Conservation (phyloP, 805 yeast species). For the Myxozyma vanderwaltii region DNA sequence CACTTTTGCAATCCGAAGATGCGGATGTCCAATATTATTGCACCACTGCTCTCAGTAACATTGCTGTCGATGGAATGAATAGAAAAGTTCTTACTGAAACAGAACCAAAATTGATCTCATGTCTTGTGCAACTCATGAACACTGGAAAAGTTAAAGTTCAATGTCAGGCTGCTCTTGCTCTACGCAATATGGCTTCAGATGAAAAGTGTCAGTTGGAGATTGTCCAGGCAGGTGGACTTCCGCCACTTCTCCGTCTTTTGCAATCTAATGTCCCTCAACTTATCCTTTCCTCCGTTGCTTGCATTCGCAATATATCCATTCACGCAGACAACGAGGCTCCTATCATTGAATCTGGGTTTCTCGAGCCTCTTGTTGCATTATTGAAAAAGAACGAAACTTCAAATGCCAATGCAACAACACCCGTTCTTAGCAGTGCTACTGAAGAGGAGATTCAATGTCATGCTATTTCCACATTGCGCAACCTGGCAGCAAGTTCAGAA, state of each 20-base stretch:
- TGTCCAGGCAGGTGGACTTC: conserved; percentile 92
- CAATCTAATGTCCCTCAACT: conserved; percentile 85
- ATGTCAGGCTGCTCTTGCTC: conserved; percentile 96
- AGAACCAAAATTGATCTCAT: conserved; percentile 87
- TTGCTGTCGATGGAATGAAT: conserved; percentile 94
- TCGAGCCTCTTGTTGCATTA: conserved; percentile 83
- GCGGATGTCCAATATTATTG: conserved; percentile 98
- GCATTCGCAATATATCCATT: conserved; percentile 94
- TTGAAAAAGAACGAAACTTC: conserved; percentile 61
- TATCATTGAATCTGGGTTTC: conserved; percentile 94
- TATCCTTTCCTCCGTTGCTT: conserved; percentile 95
- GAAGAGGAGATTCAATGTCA: conserved; percentile 98
- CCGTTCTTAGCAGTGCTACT: conserved; percentile 12
- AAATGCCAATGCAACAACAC: conserved; percentile 11
- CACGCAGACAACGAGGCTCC: conserved; percentile 95
- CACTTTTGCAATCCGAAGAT: conserved; percentile 79
- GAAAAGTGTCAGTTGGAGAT: conserved; percentile 91
- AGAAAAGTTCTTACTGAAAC: conserved; percentile 85
- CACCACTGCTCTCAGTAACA: conserved; percentile 94
- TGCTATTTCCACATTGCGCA: conserved; percentile 93
- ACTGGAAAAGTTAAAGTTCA: conserved; percentile 92
- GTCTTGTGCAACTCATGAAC: conserved; percentile 88
- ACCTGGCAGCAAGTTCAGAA: conserved; percentile 93
- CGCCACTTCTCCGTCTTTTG: conserved; percentile 85
- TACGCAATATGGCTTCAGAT: conserved; percentile 94